phyloP scores from a whole-genome alignment of 2,329 filamentous ascomycete species.

The Fusarium sororula region DNA sequence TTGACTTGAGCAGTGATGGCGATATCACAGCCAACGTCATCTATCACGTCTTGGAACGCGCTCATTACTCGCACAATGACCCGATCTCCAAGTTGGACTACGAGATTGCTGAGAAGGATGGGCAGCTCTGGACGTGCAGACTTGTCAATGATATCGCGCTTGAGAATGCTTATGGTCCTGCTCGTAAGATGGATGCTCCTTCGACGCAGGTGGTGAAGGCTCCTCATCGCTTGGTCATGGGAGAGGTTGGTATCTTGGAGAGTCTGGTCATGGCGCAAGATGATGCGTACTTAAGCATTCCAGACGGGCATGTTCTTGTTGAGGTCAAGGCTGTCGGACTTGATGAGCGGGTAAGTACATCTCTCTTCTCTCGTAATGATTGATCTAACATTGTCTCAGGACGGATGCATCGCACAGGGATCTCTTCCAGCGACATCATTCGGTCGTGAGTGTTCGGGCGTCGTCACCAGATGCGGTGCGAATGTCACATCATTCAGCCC shows the following conservation, averaged over 20 bases:
- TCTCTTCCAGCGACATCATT: slow-evolving; percentile 31
- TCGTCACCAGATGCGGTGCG: slow-evolving; percentile 20
- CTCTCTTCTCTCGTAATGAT: rapidly evolving
- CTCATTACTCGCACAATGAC: slow-evolving; percentile 32
- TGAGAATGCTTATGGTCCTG: slow-evolving; percentile 34
- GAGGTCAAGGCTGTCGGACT: slow-evolving; percentile 35
- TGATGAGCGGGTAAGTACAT: slow-evolving; percentile 30
- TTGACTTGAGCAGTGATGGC: slow-evolving; percentile 33
- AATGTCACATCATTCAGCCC: slow-evolving; percentile 19
- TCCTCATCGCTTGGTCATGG: slow-evolving; percentile 26
- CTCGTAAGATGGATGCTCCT: slow-evolving; percentile 25
- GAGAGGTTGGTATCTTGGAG: slow-evolving; percentile 35
- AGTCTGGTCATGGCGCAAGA: slow-evolving; percentile 34
- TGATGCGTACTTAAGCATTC: background rate
- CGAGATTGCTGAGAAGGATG: slow-evolving; percentile 36
- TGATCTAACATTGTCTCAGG: slow-evolving; percentile 23
- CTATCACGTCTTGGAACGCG: slow-evolving; percentile 29
- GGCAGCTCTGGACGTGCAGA: slow-evolving; percentile 37
- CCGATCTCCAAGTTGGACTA: slow-evolving; percentile 37
- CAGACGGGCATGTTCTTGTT: slow-evolving; percentile 30
- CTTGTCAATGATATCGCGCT: slow-evolving; percentile 30
- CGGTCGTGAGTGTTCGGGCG: slow-evolving; percentile 35
- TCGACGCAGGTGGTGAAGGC: slow-evolving; percentile 5
- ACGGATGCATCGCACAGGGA: slow-evolving; percentile 29
- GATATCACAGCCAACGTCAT: slow-evolving; percentile 14